Percentiles rank a stretch among this genome's conserved stretches.
Conservation (phyloP, 176 grass and related monocot genomes). For the Rhynchospora pubera region DNA sequence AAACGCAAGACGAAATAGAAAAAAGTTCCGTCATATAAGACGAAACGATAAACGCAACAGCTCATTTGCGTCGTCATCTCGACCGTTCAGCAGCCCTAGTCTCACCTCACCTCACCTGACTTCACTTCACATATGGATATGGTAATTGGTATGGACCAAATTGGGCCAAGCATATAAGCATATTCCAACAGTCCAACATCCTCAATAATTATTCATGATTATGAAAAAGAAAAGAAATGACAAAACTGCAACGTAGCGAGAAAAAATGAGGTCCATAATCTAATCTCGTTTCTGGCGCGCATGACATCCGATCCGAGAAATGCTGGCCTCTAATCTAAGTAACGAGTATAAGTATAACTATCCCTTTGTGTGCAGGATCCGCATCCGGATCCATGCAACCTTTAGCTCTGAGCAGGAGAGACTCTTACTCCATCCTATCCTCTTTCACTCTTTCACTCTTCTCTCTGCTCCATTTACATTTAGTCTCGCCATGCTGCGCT, state of each 20-base stretch:
- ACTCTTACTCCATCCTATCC: background rate
- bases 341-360: background rate
- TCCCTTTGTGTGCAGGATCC: background rate
- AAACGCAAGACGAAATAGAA: too few relatives aligned
- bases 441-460: background rate
- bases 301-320: background rate
- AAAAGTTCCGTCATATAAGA: too few relatives aligned
- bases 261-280: slow-evolving; percentile 1
- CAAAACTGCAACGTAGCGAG: background rate
- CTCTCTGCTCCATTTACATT: slow-evolving; percentile 15
- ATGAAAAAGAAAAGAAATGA: background rate
- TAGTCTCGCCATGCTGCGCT: slow-evolving; percentile 19
- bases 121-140: too few relatives aligned
- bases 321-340: background rate
- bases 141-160: background rate
- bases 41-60: too few relatives aligned
- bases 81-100: too few relatives aligned
- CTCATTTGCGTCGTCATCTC: too few relatives aligned
- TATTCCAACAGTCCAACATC: background rate
- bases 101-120: too few relatives aligned
- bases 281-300: background rate
- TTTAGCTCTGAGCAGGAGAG: background rate
- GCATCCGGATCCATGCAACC: too few relatives aligned
- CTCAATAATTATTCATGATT: background rate
- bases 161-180: background rate